Percentiles rank a stretch among this genome's conserved stretches.
Evolutionary conservation across 495 filamentous ascomycete species (phyloP).

Genomic region (Melanomma pulvis-pyrius): DNA sequence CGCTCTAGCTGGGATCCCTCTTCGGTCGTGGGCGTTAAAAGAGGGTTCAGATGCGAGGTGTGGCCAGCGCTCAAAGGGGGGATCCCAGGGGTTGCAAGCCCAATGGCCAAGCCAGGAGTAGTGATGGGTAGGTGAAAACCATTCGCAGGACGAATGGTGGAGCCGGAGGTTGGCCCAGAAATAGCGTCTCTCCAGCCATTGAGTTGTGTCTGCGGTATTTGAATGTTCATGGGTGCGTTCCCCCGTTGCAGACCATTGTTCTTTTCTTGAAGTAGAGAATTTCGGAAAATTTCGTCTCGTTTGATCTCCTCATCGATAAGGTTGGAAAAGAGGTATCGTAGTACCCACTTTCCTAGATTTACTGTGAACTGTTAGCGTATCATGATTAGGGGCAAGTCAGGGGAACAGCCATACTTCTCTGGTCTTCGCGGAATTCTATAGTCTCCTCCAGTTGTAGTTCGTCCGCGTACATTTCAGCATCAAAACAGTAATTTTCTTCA

Average conservation of each 20-base stretch:
- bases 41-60: slow-evolving; percentile 42
- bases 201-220: slow-evolving; percentile 59
- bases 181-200: slow-evolving; percentile 52
- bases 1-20: slow-evolving; percentile 53
- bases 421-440: slow-evolving; percentile 84
- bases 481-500: slow-evolving; percentile 95
- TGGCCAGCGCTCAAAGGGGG: slow-evolving; percentile 38
- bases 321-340: slow-evolving; percentile 87
- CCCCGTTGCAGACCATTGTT: slow-evolving; percentile 59
- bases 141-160: slow-evolving; percentile 69
- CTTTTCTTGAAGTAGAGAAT: slow-evolving; percentile 62
- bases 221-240: slow-evolving; percentile 67
- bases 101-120: slow-evolving; percentile 80
- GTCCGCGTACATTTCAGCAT: slow-evolving; percentile 96
- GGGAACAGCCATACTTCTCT: slow-evolving; percentile 70
- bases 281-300: slow-evolving; percentile 74
- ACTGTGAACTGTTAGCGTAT: slow-evolving; percentile 56
- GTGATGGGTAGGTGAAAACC: slow-evolving; percentile 56
- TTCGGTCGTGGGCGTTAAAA: slow-evolving; percentile 55
- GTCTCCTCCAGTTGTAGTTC: slow-evolving; percentile 72
- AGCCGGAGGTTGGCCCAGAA: slow-evolving; percentile 54
- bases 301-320: slow-evolving; percentile 87
- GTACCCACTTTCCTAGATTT: slow-evolving; percentile 95
- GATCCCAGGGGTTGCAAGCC: slow-evolving; percentile 68
- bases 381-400: not conserved